phyloP scores from a whole-genome alignment of 164 flowering plant species.

The Piper betle region DNA sequence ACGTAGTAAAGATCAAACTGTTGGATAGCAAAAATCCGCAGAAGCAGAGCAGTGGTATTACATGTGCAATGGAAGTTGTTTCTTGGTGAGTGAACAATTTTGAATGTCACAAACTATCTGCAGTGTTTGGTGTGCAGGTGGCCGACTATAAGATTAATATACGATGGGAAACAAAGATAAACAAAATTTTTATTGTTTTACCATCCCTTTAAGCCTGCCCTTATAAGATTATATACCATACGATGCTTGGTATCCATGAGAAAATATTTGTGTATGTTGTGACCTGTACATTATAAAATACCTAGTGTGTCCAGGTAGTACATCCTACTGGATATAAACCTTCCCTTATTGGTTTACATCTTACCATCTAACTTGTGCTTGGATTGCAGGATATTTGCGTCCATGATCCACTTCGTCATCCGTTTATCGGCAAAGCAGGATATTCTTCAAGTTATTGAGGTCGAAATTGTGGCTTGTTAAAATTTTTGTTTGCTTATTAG shows the following conservation, averaged over 20 bases:
- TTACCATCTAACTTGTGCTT: not conserved
- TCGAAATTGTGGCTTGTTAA: constrained; percentile 11
- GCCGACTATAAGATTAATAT: no score
- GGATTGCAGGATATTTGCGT: constrained; percentile 37
- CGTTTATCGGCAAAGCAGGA: constrained; percentile 33
- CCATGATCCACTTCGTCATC: constrained; percentile 24
- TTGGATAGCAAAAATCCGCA: not conserved
- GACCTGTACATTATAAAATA: constrained; percentile 1
- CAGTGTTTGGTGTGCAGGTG: not conserved
- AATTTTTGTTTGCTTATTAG: not conserved
- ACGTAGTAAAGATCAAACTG: constrained; percentile 24
- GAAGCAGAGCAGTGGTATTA: constrained; percentile 8
- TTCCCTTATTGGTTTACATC: not conserved
- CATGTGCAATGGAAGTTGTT: constrained; percentile 1
- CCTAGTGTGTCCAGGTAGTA: constrained; percentile 24
- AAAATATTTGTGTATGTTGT: no score
- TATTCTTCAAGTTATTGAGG: constrained; percentile 38
- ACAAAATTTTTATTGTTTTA: no score
- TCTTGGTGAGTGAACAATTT: not conserved
- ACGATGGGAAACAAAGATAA: no score
- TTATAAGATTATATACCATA: not conserved
- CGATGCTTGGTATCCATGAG: not conserved
- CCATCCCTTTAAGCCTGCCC: no score
- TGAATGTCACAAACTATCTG: not conserved
- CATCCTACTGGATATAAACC: not conserved